Conservation (phyloP, 257 asterid genomes). For the Solanum virginianum region DNA sequence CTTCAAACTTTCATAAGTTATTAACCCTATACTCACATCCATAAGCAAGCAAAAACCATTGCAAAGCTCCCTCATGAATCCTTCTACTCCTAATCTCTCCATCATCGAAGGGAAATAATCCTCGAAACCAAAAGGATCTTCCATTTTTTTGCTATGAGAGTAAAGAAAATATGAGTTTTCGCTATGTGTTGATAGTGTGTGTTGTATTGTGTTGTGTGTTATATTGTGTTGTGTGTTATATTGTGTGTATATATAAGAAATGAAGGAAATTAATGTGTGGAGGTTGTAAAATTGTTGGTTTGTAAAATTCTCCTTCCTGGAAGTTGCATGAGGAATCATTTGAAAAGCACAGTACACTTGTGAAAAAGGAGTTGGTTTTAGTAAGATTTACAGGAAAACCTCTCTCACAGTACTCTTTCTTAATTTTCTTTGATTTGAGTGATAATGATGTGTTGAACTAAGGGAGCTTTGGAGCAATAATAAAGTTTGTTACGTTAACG, state of each 20-base stretch:
- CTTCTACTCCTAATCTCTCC: constrained; percentile 16
- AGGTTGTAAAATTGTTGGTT: neutral
- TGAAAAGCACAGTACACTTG: neutral
- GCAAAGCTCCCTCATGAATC: constrained; percentile 25
- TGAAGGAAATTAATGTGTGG: neutral
- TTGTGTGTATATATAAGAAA: neutral
- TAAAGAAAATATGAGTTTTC: neutral
- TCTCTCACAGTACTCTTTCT: neutral
- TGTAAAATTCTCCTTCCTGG: constrained; percentile 6
- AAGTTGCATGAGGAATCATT: constrained; percentile 10
- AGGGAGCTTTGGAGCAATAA: neutral
- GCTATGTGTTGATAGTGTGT: neutral
- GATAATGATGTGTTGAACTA: neutral
- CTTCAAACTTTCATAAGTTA: constrained; percentile 29
- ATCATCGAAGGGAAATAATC: constrained; percentile 27
- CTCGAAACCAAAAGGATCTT: constrained; percentile 8
- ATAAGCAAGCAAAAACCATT: constrained; percentile 20
- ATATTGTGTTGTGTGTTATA: neutral
- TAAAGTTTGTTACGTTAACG: neutral
- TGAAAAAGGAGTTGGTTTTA: neutral
- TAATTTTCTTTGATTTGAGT: neutral
- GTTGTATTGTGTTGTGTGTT: neutral
- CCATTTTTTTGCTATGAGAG: neutral
- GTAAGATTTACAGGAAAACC: neutral
- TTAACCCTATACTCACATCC: constrained; percentile 22